Conservation (phyloP, 1,284 basidiomycete species). For the Ceratobasidium papillatum region DNA sequence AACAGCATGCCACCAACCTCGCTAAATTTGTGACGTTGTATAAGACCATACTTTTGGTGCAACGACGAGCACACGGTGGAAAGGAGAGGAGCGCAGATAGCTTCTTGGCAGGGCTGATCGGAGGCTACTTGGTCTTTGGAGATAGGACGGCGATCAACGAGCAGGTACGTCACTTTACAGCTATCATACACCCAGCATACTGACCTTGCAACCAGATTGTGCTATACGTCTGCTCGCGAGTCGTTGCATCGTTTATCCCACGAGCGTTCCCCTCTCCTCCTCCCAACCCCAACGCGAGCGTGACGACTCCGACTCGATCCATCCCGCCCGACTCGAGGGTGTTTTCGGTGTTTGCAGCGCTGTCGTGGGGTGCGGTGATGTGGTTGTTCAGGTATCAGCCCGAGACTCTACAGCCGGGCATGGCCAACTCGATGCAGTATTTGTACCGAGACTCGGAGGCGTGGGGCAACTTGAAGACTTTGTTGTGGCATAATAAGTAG, state of each 20-base stretch:
- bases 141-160: conserved; percentile 97
- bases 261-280: conserved; percentile 65
- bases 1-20: conserved; percentile 86
- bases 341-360: conserved; percentile 88
- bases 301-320: conserved; percentile 61
- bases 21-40: conserved; percentile 94
- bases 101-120: conserved; percentile 92
- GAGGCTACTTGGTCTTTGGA: conserved; percentile 94
- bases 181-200: neutral
- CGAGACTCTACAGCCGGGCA: conserved; percentile 91
- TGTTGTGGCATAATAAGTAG: conserved; percentile 83
- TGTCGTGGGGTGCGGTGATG: conserved; percentile 98
- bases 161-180: conserved; percentile 68
- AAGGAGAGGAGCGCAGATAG: conserved; percentile 84
- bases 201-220: conserved; percentile 73
- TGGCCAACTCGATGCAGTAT: conserved; percentile 86
- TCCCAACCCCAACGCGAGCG: conserved; percentile 51
- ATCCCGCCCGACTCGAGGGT: conserved; percentile 82
- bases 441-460: conserved; percentile 81
- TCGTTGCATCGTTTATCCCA: conserved; percentile 87
- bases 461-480: conserved; percentile 74
- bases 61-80: conserved; percentile 81
- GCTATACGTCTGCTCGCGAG: conserved; percentile 91
- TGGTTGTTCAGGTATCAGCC: conserved; percentile 89
- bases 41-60: conserved; percentile 85